Conservation (phyloP, 225 moss, liverwort and hornwort species). For the Sphagnum contortum region DNA sequence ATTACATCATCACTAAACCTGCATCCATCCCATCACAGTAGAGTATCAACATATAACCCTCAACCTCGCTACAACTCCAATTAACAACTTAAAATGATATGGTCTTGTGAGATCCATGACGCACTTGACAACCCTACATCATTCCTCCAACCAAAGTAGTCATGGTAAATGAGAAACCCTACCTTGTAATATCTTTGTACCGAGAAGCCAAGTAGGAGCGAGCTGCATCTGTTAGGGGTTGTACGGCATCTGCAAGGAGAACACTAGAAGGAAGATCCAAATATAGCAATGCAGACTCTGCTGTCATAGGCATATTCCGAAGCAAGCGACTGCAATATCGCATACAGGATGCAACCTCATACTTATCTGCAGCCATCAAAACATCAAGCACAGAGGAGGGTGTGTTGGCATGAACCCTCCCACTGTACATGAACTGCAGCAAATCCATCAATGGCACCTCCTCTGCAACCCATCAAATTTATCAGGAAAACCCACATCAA, state of each 20-base stretch:
- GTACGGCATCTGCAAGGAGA: constrained; percentile 79
- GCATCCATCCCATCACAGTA: neutral
- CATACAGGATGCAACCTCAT: constrained; percentile 92
- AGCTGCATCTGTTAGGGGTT: constrained; percentile 81
- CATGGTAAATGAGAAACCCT: constrained; percentile 6
- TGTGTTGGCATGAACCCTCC: constrained; percentile 70
- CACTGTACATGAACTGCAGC: constrained; percentile 99
- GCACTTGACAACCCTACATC: no score
- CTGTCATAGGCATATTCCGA: constrained; percentile 80
- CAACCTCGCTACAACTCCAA: neutral
- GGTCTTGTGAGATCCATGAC: no score
- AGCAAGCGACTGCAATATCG: constrained; percentile 74
- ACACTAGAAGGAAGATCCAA: constrained; percentile 88
- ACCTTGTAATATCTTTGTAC: constrained; percentile 85
- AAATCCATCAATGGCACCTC: constrained; percentile 91
- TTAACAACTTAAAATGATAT: no score
- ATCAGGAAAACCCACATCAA: neutral
- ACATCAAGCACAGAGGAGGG: constrained; percentile 80
- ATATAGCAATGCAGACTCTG: constrained; percentile 89
- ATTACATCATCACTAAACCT: constrained; percentile 89
- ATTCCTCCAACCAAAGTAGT: no score
- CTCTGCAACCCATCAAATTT: constrained; percentile 39
- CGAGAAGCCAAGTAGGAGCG: constrained; percentile 64
- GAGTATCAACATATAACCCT: neutral
- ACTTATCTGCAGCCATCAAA: constrained; percentile 96